A percentile compares a stretch with the other conserved stretches of the same genome.
Evolutionary conservation across 1,284 basidiomycete genomes (phyloP).

Genomic region (Irpex rosettiformis): DNA sequence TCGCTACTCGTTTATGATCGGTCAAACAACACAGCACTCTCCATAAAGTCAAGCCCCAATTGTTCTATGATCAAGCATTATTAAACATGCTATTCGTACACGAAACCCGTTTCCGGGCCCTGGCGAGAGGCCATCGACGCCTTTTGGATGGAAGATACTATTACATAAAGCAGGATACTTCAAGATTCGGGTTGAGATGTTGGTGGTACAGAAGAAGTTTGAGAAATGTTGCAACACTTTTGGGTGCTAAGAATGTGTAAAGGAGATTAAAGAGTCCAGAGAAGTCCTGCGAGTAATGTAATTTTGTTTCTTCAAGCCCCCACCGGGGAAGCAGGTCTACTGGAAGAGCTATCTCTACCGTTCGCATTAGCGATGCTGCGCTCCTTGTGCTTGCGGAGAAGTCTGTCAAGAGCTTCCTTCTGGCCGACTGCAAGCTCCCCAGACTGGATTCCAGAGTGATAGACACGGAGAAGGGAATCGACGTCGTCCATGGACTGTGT

Average conservation of each 20-base stretch:
- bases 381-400: slow-evolving; percentile 73
- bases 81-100: not conserved
- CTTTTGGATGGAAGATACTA: not conserved
- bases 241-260: not conserved
- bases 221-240: not conserved
- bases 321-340: slow-evolving; percentile 18
- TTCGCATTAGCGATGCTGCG: slow-evolving; percentile 15
- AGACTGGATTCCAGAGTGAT: slow-evolving; percentile 86
- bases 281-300: not conserved
- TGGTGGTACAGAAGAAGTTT: not conserved
- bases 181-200: not conserved
- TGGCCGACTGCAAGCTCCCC: slow-evolving; percentile 87
- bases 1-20: too few relatives aligned
- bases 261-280: not conserved
- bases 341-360: slow-evolving; percentile 17
- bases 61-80: too few relatives aligned
- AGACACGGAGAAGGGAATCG: slow-evolving; percentile 93
- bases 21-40: too few relatives aligned
- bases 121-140: not conserved
- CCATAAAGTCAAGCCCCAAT: too few relatives aligned
- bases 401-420: slow-evolving; percentile 80
- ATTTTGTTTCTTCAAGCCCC: slow-evolving; percentile 4
- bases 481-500: slow-evolving; percentile 99
- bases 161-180: not conserved
- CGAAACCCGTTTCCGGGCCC: not conserved